Base-by-base conservation (phyloP, 2,329 filamentous ascomycete species). In the Talaromyces sp. region DNA sequence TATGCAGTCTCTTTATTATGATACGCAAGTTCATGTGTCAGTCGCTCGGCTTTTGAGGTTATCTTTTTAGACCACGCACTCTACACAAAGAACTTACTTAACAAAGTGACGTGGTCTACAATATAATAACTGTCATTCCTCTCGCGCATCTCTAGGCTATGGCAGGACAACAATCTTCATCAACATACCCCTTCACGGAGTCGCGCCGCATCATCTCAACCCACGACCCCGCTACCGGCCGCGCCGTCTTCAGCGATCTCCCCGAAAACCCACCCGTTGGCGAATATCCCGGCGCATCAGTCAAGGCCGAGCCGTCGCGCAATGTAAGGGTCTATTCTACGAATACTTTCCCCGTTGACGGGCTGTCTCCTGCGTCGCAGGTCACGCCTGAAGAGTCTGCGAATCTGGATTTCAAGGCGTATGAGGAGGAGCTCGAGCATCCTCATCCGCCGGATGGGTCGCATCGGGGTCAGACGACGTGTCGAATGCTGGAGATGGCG, bases 401-500 rank as follows among this genome's bases (percentile, higher is more conserved):
- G 14, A 58, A 62, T 23, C 16, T 28, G 23, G 60, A 57, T 39
- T 16, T 62, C n/a, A 62, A 62, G n/a, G 39, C 12, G 9, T 62
- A 62, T 39, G 28, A 28, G 21, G 42, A 46, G 35, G 60, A 62
- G 8, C 50, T 62, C 18, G 39, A 58, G 12, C 60, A 57, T 21
- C 60, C 60, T 50, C 42, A 39, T 18, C 60, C 60, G 1, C 60
- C 40, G 8, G 52, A 62, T n/a, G 60, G 60, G 12, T 62, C 52
- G 18, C 33, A 50, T 18, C 18, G 6, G 2, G 33, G 52, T 44
- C 60, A 62, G 25, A 79, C 75, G 0, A 77, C 82, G 0, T 77
- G 76, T 31, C 76, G 81, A 1, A 74, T 80, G 61, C 80, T 83
- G 23, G 81, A 84, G 67, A 81, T 83, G 66, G 73, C 73, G 0